Conservation (phyloP, 345 rosid genomes). For the Rhodamnia rubescens region DNA sequence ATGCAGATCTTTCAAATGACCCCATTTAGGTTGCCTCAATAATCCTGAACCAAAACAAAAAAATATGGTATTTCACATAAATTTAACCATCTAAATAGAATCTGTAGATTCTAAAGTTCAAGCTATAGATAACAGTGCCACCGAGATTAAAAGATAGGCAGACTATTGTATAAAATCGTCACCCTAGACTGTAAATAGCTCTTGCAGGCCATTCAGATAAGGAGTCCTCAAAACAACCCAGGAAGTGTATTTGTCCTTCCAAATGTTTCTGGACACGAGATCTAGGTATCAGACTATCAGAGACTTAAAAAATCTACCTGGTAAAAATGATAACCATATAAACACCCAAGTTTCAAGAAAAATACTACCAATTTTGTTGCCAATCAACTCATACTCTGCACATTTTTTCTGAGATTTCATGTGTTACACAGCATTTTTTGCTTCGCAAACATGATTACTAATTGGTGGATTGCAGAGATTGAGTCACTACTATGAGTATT, state of each 20-base stretch:
- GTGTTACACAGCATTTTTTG: background rate
- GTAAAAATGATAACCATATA: background rate
- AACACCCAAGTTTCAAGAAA: background rate
- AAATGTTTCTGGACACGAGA: background rate
- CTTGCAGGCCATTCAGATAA: background rate
- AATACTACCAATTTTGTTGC: background rate
- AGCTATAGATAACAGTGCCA: background rate
- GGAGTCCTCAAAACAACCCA: background rate
- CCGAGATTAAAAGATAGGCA: background rate
- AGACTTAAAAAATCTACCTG: background rate
- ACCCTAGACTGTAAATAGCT: background rate
- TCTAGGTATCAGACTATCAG: background rate
- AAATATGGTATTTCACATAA: background rate
- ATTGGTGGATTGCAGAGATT: background rate
- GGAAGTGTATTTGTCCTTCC: background rate
- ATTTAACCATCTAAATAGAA: background rate
- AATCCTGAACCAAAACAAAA: constrained; percentile 36
- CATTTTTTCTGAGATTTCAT: background rate
- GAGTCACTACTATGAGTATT: background rate
- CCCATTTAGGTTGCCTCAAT: constrained; percentile 95
- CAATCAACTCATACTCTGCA: background rate
- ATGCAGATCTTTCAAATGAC: constrained; percentile 97
- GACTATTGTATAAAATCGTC: background rate
- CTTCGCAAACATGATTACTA: background rate
- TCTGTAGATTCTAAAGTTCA: background rate